Base-by-base conservation (phyloP, 805 yeast species). In the Tetrapisispora arboricola region DNA sequence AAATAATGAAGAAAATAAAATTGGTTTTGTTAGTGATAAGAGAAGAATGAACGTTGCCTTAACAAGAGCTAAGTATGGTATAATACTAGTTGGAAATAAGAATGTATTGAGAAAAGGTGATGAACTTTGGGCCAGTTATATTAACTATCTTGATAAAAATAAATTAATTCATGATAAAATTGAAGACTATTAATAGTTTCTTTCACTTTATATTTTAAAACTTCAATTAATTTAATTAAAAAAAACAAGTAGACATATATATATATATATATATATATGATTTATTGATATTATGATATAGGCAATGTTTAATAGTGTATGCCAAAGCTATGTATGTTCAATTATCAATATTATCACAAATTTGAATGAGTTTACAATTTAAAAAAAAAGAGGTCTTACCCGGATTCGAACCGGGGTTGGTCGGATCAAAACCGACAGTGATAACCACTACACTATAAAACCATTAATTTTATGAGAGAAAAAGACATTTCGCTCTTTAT, bases 331-430 rank as follows among this genome's bases (percentile, higher is more conserved):
- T 9, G 9, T 4, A 21, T 8, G 17, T 21, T 9, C 13, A 33
- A 33, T 13, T 16, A 9, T 17, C 18, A 9, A 17, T 16, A 6
- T 33, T 24, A 25, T 13, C 9, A 26, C 13, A n/a, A n/a, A 6
- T 22, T 25, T 16, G 16, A 22, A n/a, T n/a, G 12, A 8, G 24
- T 13, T 15, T 22, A 22, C n/a, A 26, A 35, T 16, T 12, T 4
- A 26, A 10, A 13, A 53, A 53, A 53, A 51, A 42, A 46, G 46
- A 76, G 83, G 81, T 76, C 83, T 73, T 74, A 73, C 83, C 83
- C 83, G 83, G 83, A 75, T 75, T 77, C 83, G 84, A 77, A 77
- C 83, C 76, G 82, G 82, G 81, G 83, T 77, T 75, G 77, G 68
- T 63, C 74, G 83, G 83, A 77, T 77, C 83, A 77, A 73, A 77